Base-by-base conservation (phyloP, 2,329 filamentous ascomycete genomes). In the Trichophyton rubrum region DNA sequence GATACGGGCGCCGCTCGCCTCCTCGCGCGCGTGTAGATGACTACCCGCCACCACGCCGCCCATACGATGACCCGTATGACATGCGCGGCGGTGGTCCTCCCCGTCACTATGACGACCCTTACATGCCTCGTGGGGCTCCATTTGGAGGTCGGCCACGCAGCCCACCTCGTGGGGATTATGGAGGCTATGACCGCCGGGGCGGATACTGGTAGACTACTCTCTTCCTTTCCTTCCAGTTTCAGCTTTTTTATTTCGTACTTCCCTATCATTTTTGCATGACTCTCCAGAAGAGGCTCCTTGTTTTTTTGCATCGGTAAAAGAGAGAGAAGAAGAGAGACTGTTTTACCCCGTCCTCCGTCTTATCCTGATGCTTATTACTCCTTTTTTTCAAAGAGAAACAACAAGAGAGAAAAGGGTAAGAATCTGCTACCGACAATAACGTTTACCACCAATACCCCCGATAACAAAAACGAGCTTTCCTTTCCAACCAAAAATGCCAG, bases 1-100 rank as follows among this genome's bases (percentile, higher is more conserved):
- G 80, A 66, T 85, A 88, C 67, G 83, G 86, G 57, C 90, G 91
- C 69, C 86, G 89, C 61, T 90, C 89, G 61, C 89, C 90, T 63
- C 86, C 87, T 66, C 86, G 87, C 51, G 60, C 63, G 51, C 64
- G 64, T 30, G 79, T 88, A 64, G 87, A 91, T 63, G 90, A 95
- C 69, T 93, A 95, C 67, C 78, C 77, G 59, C 80, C 80, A 59
- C 80, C 80, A 63, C 80, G 77, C 62, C 74, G 80, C 67, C 77
- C 80, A 53, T 82, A 82, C 69, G 82, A 84, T 63, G 83, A 85
- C 66, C 81, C 82, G 2, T 85, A 85, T 71, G 75, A 79, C 69
- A 81, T 72, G 56, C 73, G 74, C 17, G 27, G 72, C 60, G 51
- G 51, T 20, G 72, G 72, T 60, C 79, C 80, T 41, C 79, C 79